These are phyloP conservation scores for Aspergillus sp. DNA, from an alignment of 2,329 filamentous ascomycete genomes.

Conservation along the genomic window DNA sequence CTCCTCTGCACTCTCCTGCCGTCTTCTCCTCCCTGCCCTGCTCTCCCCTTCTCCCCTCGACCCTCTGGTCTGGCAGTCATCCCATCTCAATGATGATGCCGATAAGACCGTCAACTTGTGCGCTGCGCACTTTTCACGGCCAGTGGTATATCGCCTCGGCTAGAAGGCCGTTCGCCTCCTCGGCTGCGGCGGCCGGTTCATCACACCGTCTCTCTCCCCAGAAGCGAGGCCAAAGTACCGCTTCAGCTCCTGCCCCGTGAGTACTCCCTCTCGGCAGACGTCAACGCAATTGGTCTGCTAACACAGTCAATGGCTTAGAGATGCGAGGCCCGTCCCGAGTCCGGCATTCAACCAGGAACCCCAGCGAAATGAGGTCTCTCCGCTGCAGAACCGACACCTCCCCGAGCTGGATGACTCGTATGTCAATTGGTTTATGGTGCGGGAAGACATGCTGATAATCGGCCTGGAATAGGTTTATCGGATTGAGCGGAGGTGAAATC, in stretches of 20 bases:
- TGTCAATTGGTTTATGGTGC: constrained; percentile 24
- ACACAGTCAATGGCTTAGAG: constrained; percentile 29
- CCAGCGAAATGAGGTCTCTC: constrained; percentile 56
- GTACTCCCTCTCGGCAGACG: constrained; percentile 13
- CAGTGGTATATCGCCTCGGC: constrained; percentile 31
- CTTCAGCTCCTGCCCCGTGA: constrained; percentile 46
- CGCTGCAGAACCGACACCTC: constrained; percentile 51
- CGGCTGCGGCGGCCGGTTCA: constrained; percentile 36
- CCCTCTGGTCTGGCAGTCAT: constrained; percentile 26
- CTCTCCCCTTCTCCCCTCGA: constrained; percentile 13
- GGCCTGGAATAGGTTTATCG: constrained; percentile 61
- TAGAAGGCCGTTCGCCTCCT: constrained; percentile 36
- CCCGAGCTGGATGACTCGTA: constrained; percentile 74
- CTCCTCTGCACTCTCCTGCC: constrained; percentile 2
- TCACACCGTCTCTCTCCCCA: constrained; percentile 36
- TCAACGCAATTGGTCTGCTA: constrained; percentile 6
- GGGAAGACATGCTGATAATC: constrained; percentile 5
- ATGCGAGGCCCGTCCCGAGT: constrained; percentile 52
- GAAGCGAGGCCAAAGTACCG: constrained; percentile 41
- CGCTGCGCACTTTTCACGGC: constrained; percentile 38
- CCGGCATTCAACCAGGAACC: constrained; percentile 49
- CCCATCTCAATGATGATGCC: constrained; percentile 38
- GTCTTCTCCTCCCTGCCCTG: neutral
- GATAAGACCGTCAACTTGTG: constrained; percentile 40
- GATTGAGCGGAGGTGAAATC: constrained; percentile 89